Evolutionary conservation across 768 basidiomycete genomes (phyloP).

Genomic region (Crepidotus variabilis): DNA sequence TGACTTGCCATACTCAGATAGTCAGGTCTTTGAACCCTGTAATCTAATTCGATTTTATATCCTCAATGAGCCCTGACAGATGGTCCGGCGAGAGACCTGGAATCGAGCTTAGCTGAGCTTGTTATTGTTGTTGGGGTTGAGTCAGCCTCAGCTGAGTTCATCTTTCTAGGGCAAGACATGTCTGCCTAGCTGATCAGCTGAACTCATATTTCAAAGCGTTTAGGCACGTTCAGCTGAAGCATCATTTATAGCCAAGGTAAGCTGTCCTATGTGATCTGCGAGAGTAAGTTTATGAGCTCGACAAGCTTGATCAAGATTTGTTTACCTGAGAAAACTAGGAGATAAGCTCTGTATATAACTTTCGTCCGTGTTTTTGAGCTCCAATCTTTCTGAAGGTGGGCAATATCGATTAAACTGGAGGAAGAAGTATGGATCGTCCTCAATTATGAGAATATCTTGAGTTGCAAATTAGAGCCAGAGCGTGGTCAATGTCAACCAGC

Average conservation of each 20-base stretch:
- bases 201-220: neutral
- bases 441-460: slow-evolving; percentile 70
- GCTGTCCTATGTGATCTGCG: neutral
- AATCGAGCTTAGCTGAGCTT: neutral
- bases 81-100: neutral
- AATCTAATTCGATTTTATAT: no score
- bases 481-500: neutral
- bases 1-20: no score
- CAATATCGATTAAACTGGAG: slow-evolving; percentile 59
- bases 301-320: no score
- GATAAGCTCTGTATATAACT: slow-evolving; percentile 53
- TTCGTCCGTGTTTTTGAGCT: slow-evolving; percentile 16
- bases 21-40: no score
- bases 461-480: neutral
- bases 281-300: no score
- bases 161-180: neutral
- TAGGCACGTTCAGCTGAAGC: neutral
- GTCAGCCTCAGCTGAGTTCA: neutral
- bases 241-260: neutral
- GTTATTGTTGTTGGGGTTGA: neutral
- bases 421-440: slow-evolving; percentile 83
- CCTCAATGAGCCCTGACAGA: no score
- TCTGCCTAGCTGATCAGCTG: neutral
- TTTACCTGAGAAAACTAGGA: slow-evolving; percentile 57
- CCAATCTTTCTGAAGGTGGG: slow-evolving; percentile 32